These are phyloP conservation scores for Euphorbia celastroides DNA, from an alignment of 441 rosid genomes.

Conservation along the genomic window DNA sequence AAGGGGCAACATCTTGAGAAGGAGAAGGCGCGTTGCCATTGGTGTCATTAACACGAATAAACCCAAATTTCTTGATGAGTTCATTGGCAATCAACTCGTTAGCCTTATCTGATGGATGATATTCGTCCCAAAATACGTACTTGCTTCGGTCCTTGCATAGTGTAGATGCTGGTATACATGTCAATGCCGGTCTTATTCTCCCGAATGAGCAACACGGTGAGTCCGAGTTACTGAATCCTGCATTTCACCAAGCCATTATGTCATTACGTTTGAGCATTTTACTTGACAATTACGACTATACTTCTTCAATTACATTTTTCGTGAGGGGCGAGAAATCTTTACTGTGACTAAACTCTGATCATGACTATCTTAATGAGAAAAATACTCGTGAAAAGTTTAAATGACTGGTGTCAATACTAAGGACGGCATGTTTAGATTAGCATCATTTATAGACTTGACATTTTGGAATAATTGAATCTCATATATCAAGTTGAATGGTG, in stretches of 20 bases:
- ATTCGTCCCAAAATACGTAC: slow-evolving; percentile 95
- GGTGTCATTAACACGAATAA: slow-evolving; percentile 25
- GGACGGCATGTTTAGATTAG: no score
- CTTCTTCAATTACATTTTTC: no score
- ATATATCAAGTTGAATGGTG: background rate
- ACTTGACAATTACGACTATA: no score
- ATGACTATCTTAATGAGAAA: no score
- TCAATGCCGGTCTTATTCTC: slow-evolving; percentile 71
- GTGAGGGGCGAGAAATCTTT: no score
- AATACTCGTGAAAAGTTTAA: no score
- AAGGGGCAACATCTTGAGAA: slow-evolving; percentile 32
- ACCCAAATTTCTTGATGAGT: slow-evolving; percentile 64
- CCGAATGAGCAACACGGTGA: slow-evolving; percentile 93
- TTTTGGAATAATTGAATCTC: no score
- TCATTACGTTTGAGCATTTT: no score
- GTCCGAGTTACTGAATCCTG: slow-evolving; percentile 73
- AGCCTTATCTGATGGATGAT: slow-evolving; percentile 82
- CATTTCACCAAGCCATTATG: no score
- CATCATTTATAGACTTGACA: no score
- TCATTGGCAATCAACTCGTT: slow-evolving; percentile 73
- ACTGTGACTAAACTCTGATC: no score
- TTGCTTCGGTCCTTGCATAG: slow-evolving; percentile 82
- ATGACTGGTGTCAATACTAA: no score
- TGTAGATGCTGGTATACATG: slow-evolving; percentile 74
- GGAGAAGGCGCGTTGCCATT: slow-evolving; percentile 54